A percentile compares a stretch with the other conserved stretches of the same genome.
Conservation (phyloP, 495 filamentous ascomycete species). For the Penicillium nucicola region DNA sequence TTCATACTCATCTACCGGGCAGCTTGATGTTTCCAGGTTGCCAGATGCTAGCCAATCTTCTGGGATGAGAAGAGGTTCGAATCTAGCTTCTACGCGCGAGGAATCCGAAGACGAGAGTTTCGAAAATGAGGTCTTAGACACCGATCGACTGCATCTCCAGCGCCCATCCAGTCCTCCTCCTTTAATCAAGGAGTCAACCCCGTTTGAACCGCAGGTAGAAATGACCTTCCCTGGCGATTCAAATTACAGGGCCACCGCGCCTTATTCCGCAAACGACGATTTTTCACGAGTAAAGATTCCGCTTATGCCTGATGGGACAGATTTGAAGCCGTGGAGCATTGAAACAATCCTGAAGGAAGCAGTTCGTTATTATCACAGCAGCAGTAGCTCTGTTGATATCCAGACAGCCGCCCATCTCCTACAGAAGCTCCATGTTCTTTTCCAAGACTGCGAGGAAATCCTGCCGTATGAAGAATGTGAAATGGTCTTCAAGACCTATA, state of each 20-base stretch:
- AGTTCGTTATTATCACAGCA: conserved; percentile 43
- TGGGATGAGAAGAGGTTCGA: conserved; percentile 19
- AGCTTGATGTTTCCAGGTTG: conserved; percentile 10
- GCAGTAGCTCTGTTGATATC: conserved; percentile 36
- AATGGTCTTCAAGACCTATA: conserved; percentile 60
- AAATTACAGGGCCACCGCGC: not conserved
- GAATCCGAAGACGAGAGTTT: conserved; percentile 20
- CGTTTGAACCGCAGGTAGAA: conserved; percentile 16
- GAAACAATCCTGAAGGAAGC: conserved; percentile 43
- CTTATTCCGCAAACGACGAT: conserved; percentile 15
- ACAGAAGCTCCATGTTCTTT: conserved; percentile 40
- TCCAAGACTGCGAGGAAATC: conserved; percentile 39
- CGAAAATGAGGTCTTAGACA: conserved; percentile 20
- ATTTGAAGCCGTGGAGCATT: conserved; percentile 48
- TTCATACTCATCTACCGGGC: conserved; percentile 37
- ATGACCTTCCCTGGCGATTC: not conserved
- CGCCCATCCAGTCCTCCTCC: conserved; percentile 41
- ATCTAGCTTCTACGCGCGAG: conserved; percentile 21
- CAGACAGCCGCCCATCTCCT: conserved; percentile 49
- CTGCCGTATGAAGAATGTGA: conserved; percentile 42
- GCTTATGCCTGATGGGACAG: conserved; percentile 26
- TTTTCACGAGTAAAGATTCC: conserved; percentile 29
- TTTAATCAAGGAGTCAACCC: conserved; percentile 36
- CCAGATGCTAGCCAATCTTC: conserved; percentile 14
- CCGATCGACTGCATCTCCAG: conserved; percentile 32